Evolutionary conservation across 331 rosid genomes (phyloP).

Genomic region (Saraca asoca): DNA sequence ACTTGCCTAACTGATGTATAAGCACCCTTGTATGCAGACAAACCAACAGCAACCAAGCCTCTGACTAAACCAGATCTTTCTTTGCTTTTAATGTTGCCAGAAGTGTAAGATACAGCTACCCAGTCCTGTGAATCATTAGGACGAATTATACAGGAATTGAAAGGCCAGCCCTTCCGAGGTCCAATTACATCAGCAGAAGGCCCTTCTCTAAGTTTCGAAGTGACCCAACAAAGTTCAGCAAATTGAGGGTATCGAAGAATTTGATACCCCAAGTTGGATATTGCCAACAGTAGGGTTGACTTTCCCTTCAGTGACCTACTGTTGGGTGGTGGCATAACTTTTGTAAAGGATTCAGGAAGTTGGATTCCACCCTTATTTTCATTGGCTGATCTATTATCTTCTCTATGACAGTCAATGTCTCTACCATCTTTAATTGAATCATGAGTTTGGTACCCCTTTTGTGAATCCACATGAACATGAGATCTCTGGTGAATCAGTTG

Average conservation of each 20-base stretch:
- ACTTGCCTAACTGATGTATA: conserved; percentile 84
- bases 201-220: conserved; percentile 88
- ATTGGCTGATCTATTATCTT: conserved; percentile 42
- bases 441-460: conserved; percentile 31
- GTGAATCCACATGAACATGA: conserved; percentile 46
- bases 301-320: conserved; percentile 66
- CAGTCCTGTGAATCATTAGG: conserved; percentile 58
- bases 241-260: conserved; percentile 89
- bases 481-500: conserved; percentile 74
- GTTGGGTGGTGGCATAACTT: conserved; percentile 53
- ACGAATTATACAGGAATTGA: conserved; percentile 83
- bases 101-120: conserved; percentile 45
- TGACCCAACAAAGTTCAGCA: conserved; percentile 97
- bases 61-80: conserved; percentile 68
- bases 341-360: conserved; percentile 44
- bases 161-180: conserved; percentile 99
- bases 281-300: conserved; percentile 67
- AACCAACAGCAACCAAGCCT: conserved; percentile 90
- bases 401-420: conserved; percentile 34
- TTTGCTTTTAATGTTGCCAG: conserved; percentile 55
- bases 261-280: conserved; percentile 89
- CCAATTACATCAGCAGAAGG: conserved; percentile 86
- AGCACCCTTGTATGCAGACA: conserved; percentile 81
- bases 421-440: conserved; percentile 37
- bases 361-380: conserved; percentile 37